Evolutionary conservation across 2,329 filamentous ascomycete species (phyloP).

Genomic region (Fusarium napiforme): DNA sequence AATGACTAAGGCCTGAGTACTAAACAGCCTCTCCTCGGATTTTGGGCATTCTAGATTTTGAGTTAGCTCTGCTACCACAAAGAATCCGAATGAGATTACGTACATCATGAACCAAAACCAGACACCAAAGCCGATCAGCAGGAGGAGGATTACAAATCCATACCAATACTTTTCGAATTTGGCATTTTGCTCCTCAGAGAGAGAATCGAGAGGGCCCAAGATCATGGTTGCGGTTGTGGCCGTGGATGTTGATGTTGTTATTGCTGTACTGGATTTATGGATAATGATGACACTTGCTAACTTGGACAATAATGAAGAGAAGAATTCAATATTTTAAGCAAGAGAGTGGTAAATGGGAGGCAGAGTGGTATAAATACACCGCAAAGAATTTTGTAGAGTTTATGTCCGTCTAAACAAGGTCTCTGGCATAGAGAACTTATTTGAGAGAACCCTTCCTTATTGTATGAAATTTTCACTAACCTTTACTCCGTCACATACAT

Average conservation of each 20-base stretch:
- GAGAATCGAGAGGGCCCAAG: not conserved
- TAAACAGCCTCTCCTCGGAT: not conserved
- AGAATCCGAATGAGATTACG: no score
- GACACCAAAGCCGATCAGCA: not conserved
- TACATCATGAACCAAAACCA: not conserved
- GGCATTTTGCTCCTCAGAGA: not conserved
- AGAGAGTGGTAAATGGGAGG: not conserved
- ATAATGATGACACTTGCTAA: not conserved
- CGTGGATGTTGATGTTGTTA: not conserved
- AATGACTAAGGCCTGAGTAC: not conserved
- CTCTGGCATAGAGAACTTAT: not conserved
- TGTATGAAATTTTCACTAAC: not conserved
- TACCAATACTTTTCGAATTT: not conserved
- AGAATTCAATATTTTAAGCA: not conserved
- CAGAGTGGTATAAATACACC: not conserved
- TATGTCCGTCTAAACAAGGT: not conserved
- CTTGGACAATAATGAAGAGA: not conserved
- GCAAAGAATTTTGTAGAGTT: not conserved
- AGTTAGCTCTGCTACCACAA: not conserved
- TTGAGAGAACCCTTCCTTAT: not conserved
- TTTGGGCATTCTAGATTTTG: not conserved
- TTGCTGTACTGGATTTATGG: not conserved
- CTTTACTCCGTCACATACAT: not conserved
- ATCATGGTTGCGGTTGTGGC: not conserved
- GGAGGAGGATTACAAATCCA: not conserved